These are phyloP conservation scores for Fusarium sarcochroum DNA, from an alignment of 2,329 filamentous ascomycete genomes.

Conservation along the genomic window DNA sequence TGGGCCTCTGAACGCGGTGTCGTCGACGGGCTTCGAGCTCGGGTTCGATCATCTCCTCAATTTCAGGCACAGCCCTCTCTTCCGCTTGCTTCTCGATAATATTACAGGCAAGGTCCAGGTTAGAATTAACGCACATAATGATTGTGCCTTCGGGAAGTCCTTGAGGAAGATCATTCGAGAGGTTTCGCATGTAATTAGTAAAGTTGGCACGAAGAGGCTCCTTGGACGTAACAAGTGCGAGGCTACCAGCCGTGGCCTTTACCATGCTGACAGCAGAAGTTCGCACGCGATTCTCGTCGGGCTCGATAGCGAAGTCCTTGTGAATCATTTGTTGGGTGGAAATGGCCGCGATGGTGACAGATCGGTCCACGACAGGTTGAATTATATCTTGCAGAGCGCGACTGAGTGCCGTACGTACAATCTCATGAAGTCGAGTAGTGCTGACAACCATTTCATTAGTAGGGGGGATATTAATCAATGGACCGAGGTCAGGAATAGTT, in stretches of 20 bases:
- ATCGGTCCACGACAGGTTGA: constrained; percentile 95
- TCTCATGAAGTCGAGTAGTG: constrained; percentile 76
- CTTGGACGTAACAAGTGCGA: constrained; percentile 98
- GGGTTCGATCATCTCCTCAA: constrained; percentile 90
- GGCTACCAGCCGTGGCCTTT: constrained; percentile 91
- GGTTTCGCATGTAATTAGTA: constrained; percentile 90
- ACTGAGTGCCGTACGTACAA: constrained; percentile 88
- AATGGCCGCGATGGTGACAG: constrained; percentile 97
- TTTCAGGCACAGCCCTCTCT: constrained; percentile 91
- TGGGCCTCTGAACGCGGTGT: constrained; percentile 81
- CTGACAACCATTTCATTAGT: constrained; percentile 84
- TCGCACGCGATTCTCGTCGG: constrained; percentile 88
- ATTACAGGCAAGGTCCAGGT: constrained; percentile 91
- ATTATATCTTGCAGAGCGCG: constrained; percentile 97
- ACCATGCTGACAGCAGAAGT: constrained; percentile 94
- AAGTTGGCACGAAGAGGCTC: constrained; percentile 97
- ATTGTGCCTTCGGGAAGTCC: constrained; percentile 94
- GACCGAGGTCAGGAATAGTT: constrained; percentile 85
- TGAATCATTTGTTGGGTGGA: constrained; percentile 95
- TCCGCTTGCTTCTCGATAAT: constrained; percentile 97
- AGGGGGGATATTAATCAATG: constrained; percentile 84
- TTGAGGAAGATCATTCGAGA: constrained; percentile 78
- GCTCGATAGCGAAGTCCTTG: constrained; percentile 96
- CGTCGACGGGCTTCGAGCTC: constrained; percentile 84
- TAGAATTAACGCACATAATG: constrained; percentile 98